Evolutionary conservation across 2,329 filamentous ascomycete species (phyloP), one percentile per base, ranked within the genome.

Genomic region (Hypoxylon sp.): DNA sequence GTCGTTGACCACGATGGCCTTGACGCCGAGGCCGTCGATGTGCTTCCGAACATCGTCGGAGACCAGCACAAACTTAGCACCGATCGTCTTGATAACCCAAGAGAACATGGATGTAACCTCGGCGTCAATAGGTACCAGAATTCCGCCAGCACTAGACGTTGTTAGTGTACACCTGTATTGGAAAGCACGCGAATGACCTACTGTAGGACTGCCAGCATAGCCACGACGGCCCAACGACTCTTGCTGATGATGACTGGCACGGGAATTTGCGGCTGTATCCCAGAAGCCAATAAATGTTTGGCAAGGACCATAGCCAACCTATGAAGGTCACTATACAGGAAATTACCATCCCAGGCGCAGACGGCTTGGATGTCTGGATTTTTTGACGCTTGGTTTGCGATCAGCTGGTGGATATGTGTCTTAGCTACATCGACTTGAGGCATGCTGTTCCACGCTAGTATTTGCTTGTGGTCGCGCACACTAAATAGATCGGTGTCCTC

Each of bases 211-310:
- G 90, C 89, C 19, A 94, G 80, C 63, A 94, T 89, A 6, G 88
- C 84, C 39, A 92, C 79, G 49, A 92, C 89, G 0, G 91, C 82
- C 73, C 90, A 85, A 13, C 87, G 78, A 19, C 85, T 91, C 77
- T 92, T 93, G 44, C 91, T 87, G 71, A 93, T 82, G 17, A 89
- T 84, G 5, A 93, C 81, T 4, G 87, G 88, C 1, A 93, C 83
- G 3, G 90, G 79, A 54, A 70, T 72, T 20, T 71, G 71, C 7
- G 70, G 71, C 41, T 71, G 68, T 19, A 76, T 56, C 0, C 74
- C 74, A 34, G 70, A 65, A 20, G 68, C 69, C 4, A 71, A 46
- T 44, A 76, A 65, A 26, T 74, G 70, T 20, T 72, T 71, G 15
- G 74, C 73, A 5, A 76, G 65, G 11, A 70, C 65, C n/a, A 68